Evolutionary conservation across 1,139 yeast species (phyloP).

Genomic region (Saccharomyces hybrid): DNA sequence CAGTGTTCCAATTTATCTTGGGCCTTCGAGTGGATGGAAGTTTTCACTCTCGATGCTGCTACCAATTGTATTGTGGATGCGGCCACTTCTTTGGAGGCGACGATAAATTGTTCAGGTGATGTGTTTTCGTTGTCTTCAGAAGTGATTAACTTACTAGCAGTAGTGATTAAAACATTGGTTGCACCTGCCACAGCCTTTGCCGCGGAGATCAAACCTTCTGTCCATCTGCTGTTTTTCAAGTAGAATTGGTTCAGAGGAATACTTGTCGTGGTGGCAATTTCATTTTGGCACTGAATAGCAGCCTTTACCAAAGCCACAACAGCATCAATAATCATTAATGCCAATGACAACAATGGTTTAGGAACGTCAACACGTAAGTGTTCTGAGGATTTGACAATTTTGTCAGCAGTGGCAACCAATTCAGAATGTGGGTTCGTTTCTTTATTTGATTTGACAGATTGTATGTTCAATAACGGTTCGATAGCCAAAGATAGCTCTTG

Average conservation of each 20-base stretch:
- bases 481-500: slow-evolving; percentile 44
- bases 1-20: slow-evolving; percentile 70
- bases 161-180: slow-evolving; percentile 68
- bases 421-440: slow-evolving; percentile 38
- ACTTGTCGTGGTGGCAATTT: slow-evolving; percentile 51
- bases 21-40: slow-evolving; percentile 65
- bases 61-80: slow-evolving; percentile 91
- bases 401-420: slow-evolving; percentile 46
- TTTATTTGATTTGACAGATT: slow-evolving; percentile 30
- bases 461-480: slow-evolving; percentile 11
- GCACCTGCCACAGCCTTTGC: slow-evolving; percentile 84
- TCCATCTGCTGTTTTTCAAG: slow-evolving; percentile 86
- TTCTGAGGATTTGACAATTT: slow-evolving; percentile 59
- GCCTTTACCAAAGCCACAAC: slow-evolving; percentile 65
- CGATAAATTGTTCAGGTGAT: slow-evolving; percentile 77
- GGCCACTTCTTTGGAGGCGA: slow-evolving; percentile 86
- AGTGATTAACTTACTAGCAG: slow-evolving; percentile 77
- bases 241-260: slow-evolving; percentile 53
- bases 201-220: slow-evolving; percentile 88
- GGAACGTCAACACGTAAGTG: slow-evolving; percentile 66
- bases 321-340: slow-evolving; percentile 75
- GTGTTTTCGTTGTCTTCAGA: slow-evolving; percentile 35
- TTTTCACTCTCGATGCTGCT: slow-evolving; percentile 86
- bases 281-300: slow-evolving; percentile 76
- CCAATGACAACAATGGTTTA: slow-evolving; percentile 70